Evolutionary conservation across 2,329 filamentous ascomycete species (phyloP).

Genomic region (Cladophialophora yegresii): DNA sequence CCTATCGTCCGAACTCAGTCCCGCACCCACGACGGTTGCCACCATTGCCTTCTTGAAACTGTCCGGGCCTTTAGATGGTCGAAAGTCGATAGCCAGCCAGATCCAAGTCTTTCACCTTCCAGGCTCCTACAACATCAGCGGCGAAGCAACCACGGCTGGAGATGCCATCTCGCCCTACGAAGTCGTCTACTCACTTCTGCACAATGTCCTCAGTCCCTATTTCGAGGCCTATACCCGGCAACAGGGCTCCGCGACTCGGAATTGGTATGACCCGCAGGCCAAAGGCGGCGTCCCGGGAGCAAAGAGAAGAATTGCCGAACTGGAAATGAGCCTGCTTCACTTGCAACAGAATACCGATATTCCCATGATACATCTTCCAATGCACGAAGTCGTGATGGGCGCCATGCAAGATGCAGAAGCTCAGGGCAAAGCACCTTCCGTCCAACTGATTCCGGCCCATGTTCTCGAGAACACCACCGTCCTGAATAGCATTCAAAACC

Average conservation of each 20-base stretch:
- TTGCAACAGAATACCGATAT: constrained; percentile 98
- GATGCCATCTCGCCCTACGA: constrained; percentile 83
- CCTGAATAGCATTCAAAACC: constrained; percentile 88
- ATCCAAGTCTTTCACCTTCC: constrained; percentile 92
- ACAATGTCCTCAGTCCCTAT: constrained; percentile 88
- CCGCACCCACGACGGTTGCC: constrained; percentile 74
- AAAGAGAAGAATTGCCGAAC: constrained; percentile 92
- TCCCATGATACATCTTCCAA: constrained; percentile 80
- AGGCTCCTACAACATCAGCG: constrained; percentile 58
- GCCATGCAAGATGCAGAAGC: constrained; percentile 76
- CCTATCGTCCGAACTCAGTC: constrained; percentile 78
- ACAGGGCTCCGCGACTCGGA: constrained; percentile 67
- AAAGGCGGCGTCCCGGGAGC: constrained; percentile 96
- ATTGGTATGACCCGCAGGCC: constrained; percentile 79
- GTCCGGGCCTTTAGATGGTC: constrained; percentile 80
- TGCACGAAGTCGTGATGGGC: constrained; percentile 84
- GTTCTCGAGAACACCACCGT: constrained; percentile 88
- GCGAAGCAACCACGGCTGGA: constrained; percentile 58
- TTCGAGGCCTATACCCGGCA: constrained; percentile 94
- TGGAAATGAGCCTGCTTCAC: constrained; percentile 86
- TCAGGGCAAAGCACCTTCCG: constrained; percentile 67
- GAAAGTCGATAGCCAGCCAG: constrained; percentile 78
- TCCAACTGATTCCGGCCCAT: constrained; percentile 73
- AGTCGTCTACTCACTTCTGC: constrained; percentile 85
- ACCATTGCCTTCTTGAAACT: constrained; percentile 90